Evolutionary conservation across 495 filamentous ascomycete genomes (phyloP).

Genomic region (Penicillium macrosclerotiorum): DNA sequence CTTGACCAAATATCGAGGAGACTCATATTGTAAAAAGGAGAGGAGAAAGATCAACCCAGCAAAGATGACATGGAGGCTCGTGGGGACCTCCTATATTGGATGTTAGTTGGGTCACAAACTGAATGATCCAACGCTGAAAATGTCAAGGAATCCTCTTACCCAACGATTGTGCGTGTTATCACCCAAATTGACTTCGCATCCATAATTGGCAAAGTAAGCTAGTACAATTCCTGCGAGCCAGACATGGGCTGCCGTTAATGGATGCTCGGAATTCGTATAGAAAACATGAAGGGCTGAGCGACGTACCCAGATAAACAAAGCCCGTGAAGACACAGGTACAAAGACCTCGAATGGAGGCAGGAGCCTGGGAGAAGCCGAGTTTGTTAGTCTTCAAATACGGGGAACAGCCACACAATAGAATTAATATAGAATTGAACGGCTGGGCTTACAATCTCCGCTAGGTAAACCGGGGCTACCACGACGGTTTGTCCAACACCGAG

Average conservation of each 20-base stretch:
- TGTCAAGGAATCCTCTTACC: slow-evolving; percentile 27
- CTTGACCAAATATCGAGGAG: slow-evolving; percentile 61
- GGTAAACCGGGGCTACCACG: slow-evolving; percentile 58
- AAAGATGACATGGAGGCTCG: slow-evolving; percentile 70
- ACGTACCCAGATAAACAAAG: slow-evolving; percentile 43
- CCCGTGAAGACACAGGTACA: slow-evolving; percentile 68
- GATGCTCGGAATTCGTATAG: too few species aligned
- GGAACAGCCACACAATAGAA: background rate
- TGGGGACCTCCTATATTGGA: slow-evolving; percentile 58
- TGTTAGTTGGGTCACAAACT: slow-evolving; percentile 18
- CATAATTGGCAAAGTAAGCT: slow-evolving; percentile 52
- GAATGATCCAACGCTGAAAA: background rate
- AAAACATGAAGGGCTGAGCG: background rate
- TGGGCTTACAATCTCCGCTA: slow-evolving; percentile 46
- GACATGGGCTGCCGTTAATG: too few species aligned
- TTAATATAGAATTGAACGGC: background rate
- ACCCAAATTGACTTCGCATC: slow-evolving; percentile 56
- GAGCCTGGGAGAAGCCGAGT: slow-evolving; percentile 34
- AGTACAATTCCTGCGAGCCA: slow-evolving; percentile 36
- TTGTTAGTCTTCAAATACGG: background rate
- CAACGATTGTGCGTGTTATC: slow-evolving; percentile 57
- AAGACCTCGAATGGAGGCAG: slow-evolving; percentile 61
- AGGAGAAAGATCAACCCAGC: slow-evolving; percentile 63
- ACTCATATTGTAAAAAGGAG: slow-evolving; percentile 64
- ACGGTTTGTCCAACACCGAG: slow-evolving; percentile 67